These are phyloP conservation scores for Bipolaris sorokiniana DNA, from an alignment of 2,329 filamentous ascomycete genomes.

Conservation along the genomic window DNA sequence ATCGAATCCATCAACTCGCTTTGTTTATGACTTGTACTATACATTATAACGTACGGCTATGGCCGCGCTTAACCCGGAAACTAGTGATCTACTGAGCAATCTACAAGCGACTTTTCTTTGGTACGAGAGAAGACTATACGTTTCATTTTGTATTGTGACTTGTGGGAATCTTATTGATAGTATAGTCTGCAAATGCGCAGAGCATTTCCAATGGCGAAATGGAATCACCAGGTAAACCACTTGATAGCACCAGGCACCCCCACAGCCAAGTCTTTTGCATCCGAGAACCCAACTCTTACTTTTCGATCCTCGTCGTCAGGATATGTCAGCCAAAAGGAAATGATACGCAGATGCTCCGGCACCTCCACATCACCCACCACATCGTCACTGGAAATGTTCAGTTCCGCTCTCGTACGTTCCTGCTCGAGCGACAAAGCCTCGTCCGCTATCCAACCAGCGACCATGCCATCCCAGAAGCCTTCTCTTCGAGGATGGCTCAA, in stretches of 20 bases:
- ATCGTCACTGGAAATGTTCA: conserved; percentile 1
- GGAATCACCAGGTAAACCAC: conserved; percentile 16
- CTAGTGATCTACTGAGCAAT: neutral
- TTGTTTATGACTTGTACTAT: neutral
- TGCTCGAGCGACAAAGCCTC: conserved; percentile 38
- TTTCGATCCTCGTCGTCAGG: conserved; percentile 21
- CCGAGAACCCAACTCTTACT: conserved; percentile 31
- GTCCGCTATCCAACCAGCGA: conserved; percentile 58
- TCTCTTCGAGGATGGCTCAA: conserved; percentile 47
- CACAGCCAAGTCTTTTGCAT: conserved; percentile 20
- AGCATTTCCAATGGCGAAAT: no score
- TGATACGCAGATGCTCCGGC: conserved; percentile 30
- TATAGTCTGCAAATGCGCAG: neutral
- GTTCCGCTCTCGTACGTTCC: conserved; percentile 22
- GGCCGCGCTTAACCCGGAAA: neutral
- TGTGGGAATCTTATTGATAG: neutral
- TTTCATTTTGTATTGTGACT: neutral
- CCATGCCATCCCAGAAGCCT: conserved; percentile 64
- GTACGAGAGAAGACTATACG: no score
- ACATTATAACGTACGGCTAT: neutral
- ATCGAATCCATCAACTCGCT: neutral
- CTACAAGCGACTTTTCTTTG: no score
- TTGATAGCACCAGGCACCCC: conserved; percentile 23
- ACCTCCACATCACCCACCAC: conserved; percentile 20
- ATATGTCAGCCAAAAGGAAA: conserved; percentile 29